phyloP scores from a whole-genome alignment of 306 rosid species.

The Cicer arietinum region DNA sequence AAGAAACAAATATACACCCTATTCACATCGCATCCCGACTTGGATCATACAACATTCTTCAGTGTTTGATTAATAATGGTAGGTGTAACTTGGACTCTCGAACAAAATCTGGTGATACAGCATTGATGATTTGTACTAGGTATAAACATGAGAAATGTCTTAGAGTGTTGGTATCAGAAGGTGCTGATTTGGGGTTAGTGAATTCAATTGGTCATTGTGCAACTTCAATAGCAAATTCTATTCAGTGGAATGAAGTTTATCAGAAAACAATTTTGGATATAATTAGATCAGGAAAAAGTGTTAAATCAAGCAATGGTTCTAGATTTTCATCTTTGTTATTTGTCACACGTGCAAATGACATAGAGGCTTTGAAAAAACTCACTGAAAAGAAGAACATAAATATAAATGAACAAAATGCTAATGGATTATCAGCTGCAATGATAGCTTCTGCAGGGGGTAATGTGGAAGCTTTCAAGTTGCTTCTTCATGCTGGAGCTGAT shows the following conservation, averaged over 20 bases:
- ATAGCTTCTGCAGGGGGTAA: constrained; percentile 52
- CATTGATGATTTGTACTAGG: constrained; percentile 57
- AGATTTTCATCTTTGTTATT: constrained; percentile 54
- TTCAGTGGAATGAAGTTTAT: constrained; percentile 53
- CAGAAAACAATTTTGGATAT: constrained; percentile 46
- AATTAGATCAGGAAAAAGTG: constrained; percentile 46
- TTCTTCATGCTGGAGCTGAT: constrained; percentile 63
- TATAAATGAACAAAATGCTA: constrained; percentile 61
- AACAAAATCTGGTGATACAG: constrained; percentile 59
- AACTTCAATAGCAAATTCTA: constrained; percentile 50
- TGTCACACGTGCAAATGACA: constrained; percentile 51
- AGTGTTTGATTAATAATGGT: constrained; percentile 37
- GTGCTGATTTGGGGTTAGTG: constrained; percentile 64
- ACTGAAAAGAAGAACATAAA: constrained; percentile 39
- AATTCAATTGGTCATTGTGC: constrained; percentile 54
- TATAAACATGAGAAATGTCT: constrained; percentile 55
- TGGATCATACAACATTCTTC: constrained; percentile 52
- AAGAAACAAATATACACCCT: constrained; percentile 46
- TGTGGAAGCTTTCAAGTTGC: constrained; percentile 57
- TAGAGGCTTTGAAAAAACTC: constrained; percentile 57
- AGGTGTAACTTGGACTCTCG: constrained; percentile 57
- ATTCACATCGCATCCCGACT: constrained; percentile 59
- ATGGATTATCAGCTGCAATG: constrained; percentile 71
- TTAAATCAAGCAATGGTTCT: constrained; percentile 52
- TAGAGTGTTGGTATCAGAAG: constrained; percentile 56